Conservation (phyloP, 495 filamentous ascomycete species). For the Hypoxylon lienhwacheense region DNA sequence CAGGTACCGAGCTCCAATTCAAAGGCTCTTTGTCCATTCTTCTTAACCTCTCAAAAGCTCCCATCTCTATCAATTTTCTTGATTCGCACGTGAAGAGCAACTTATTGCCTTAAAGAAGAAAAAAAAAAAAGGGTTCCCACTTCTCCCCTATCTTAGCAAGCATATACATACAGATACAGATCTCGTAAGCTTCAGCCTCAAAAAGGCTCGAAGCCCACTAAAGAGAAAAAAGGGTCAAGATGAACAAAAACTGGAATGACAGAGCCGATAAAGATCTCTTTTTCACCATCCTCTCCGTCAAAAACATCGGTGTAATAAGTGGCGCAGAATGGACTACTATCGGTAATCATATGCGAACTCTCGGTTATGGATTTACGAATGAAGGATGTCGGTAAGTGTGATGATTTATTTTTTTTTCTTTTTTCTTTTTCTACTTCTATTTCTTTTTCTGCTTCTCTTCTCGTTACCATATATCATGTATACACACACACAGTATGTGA, state of each 20-base stretch:
- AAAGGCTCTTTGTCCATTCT: slow-evolving; percentile 29
- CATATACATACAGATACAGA: too few relatives aligned
- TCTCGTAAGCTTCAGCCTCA: slow-evolving; percentile 31
- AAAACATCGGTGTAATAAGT: slow-evolving; percentile 58
- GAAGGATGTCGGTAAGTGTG: slow-evolving; percentile 56
- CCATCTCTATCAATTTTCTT: slow-evolving; percentile 36
- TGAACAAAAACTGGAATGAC: slow-evolving; percentile 59
- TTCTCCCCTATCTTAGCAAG: slow-evolving; percentile 15
- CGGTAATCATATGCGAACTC: slow-evolving; percentile 52
- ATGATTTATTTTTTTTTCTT: too few relatives aligned
- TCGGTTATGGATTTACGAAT: slow-evolving; percentile 58
- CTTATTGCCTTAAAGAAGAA: too few relatives aligned
- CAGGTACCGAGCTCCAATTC: slow-evolving; percentile 26
- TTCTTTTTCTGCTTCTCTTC: not conserved
- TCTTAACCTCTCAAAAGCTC: slow-evolving; percentile 38
- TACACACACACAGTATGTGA: too few relatives aligned
- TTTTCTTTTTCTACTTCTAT: slow-evolving; percentile 6
- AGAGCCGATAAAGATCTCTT: slow-evolving; percentile 57
- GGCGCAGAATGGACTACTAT: slow-evolving; percentile 56
- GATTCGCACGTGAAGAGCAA: slow-evolving; percentile 32
- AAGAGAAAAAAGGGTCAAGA: slow-evolving; percentile 19
- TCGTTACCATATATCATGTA: too few relatives aligned
- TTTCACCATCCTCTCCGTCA: slow-evolving; percentile 57
- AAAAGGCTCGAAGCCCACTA: slow-evolving; percentile 11
- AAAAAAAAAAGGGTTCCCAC: slow-evolving; percentile 29